Evolutionary conservation across 768 basidiomycete species (phyloP).

Genomic region (Leccinum ochraceum): DNA sequence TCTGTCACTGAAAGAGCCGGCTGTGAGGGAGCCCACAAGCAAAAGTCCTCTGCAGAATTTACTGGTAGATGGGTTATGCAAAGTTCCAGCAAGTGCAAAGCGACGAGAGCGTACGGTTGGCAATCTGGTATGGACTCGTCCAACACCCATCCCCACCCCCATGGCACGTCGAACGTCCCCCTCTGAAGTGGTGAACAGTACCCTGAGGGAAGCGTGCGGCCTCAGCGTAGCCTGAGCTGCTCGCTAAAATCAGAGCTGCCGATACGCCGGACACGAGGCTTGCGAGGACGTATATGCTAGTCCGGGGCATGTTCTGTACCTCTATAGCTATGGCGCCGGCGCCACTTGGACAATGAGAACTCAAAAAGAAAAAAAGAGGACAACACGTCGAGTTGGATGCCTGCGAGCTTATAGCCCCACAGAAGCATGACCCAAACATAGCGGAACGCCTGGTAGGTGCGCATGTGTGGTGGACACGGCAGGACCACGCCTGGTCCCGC

Average conservation of each 20-base stretch:
- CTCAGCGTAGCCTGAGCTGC: constrained; percentile 37
- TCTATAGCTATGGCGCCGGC: constrained; percentile 16
- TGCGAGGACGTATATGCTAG: constrained; percentile 20
- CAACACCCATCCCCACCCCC: constrained; percentile 73
- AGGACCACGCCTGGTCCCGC: constrained; percentile 16
- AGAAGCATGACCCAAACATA: constrained; percentile 25
- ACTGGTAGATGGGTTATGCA: constrained; percentile 35
- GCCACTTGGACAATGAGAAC: constrained; percentile 8
- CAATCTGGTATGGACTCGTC: constrained; percentile 62
- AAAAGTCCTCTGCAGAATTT: constrained; percentile 58
- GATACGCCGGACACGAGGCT: constrained; percentile 20
- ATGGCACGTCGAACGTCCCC: constrained; percentile 66
- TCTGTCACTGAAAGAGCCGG: constrained; percentile 57
- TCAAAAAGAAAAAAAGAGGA: constrained; percentile 11
- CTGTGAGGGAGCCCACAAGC: constrained; percentile 51
- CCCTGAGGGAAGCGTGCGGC: constrained; percentile 49
- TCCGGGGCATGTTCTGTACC: constrained; percentile 18
- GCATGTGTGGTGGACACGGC: constrained; percentile 21
- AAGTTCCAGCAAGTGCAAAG: neutral
- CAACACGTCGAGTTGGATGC: constrained; percentile 1
- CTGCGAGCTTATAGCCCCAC: constrained; percentile 25
- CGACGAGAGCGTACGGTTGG: constrained; percentile 45
- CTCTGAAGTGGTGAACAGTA: constrained; percentile 48
- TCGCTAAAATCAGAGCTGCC: constrained; percentile 20
- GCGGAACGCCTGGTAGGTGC: constrained; percentile 20